Percentiles rank a stretch among this genome's conserved stretches.
Evolutionary conservation across 2,329 filamentous ascomycete genomes (phyloP).

Genomic region (Tolypocladium ophioglossoides): DNA sequence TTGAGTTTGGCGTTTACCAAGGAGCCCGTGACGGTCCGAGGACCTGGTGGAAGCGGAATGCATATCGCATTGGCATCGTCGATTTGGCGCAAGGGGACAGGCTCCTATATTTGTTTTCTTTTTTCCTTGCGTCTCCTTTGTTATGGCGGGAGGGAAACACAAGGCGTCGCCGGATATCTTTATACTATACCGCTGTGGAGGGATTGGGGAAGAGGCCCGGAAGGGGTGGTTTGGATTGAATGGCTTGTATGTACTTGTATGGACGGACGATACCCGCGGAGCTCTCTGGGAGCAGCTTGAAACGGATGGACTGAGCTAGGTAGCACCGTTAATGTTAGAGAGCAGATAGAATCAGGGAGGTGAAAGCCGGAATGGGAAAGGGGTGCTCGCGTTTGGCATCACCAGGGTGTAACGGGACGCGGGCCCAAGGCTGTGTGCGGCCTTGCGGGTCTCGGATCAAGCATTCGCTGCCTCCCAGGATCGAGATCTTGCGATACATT

Average conservation of each 20-base stretch:
- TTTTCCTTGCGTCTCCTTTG: background rate
- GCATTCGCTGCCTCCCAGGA: background rate
- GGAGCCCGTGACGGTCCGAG: background rate
- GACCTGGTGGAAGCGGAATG: background rate
- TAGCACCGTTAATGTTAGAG: background rate
- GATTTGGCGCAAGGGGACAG: background rate
- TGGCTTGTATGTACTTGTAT: constrained; percentile 2
- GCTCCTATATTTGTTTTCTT: background rate
- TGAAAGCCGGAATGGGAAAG: background rate
- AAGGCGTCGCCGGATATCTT: background rate
- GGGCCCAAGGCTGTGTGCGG: background rate
- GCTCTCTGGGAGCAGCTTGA: constrained; percentile 1
- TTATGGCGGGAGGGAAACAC: background rate
- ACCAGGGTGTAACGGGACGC: background rate
- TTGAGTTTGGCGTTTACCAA: background rate
- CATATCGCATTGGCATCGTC: background rate
- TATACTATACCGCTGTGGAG: background rate
- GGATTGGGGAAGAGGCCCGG: background rate
- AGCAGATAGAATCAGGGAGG: background rate
- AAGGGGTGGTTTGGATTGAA: background rate
- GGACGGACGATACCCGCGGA: constrained; percentile 5
- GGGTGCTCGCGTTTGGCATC: background rate
- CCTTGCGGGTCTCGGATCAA: background rate
- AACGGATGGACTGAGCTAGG: background rate
- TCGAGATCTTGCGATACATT: background rate